Percentiles rank a stretch among this genome's conserved stretches.
phyloP scores from a whole-genome alignment of 495 filamentous ascomycete genomes.

The Thozetella sp. region DNA sequence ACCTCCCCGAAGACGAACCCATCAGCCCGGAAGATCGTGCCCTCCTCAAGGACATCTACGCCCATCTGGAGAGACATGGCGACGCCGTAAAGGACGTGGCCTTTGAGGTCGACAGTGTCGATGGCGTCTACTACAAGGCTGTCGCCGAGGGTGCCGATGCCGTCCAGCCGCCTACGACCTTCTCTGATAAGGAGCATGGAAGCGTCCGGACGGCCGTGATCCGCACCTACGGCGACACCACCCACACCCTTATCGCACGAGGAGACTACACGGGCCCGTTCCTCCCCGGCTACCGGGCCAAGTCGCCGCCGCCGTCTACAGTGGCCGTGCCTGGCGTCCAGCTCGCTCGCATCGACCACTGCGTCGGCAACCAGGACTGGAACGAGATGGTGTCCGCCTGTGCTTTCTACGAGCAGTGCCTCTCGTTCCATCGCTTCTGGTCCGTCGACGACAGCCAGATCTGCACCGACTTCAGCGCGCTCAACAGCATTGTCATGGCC shows the following conservation, averaged over 20 bases:
- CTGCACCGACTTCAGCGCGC: conserved; percentile 84
- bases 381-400: conserved; percentile 82
- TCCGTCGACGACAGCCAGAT: conserved; percentile 86
- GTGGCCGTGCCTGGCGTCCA: conserved; percentile 57
- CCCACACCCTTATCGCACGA: conserved; percentile 81
- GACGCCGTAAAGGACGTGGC: conserved; percentile 91
- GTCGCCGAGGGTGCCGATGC: conserved; percentile 67
- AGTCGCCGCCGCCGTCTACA: conserved; percentile 16
- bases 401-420: conserved; percentile 83
- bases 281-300: conserved; percentile 76
- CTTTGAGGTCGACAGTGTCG: conserved; percentile 86
- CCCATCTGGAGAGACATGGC: conserved; percentile 78
- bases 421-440: conserved; percentile 97
- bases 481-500: conserved; percentile 86
- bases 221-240: conserved; percentile 88
- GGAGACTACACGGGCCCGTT: conserved; percentile 68
- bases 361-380: conserved; percentile 94
- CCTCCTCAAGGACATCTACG: conserved; percentile 68
- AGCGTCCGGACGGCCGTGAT: conserved; percentile 72
- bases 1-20: conserved; percentile 50
- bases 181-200: conserved; percentile 54
- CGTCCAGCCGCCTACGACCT: conserved; percentile 57
- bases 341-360: conserved; percentile 82
- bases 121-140: conserved; percentile 71
- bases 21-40: conserved; percentile 54